Evolutionary conservation across 352 stramenopile genomes (phyloP).

Genomic region (Chrysophaeum taylorii): DNA sequence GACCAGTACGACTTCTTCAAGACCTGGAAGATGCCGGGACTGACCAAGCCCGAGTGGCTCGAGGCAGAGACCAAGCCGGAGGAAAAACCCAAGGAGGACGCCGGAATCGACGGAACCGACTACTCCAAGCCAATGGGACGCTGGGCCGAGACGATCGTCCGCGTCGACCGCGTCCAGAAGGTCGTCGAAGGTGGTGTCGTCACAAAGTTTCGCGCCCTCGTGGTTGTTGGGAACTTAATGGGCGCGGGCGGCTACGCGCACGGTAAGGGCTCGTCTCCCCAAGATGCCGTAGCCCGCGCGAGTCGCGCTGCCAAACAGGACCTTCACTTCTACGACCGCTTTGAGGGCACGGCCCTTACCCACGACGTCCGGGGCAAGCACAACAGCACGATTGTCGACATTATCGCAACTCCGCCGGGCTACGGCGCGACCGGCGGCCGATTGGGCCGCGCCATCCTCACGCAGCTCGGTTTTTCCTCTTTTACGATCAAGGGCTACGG

Average conservation of each 20-base stretch:
- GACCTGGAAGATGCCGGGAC: not conserved
- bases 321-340: slow-evolving; percentile 86
- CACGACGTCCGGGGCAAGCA: slow-evolving; percentile 82
- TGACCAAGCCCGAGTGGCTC: not conserved
- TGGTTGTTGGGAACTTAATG: slow-evolving; percentile 81
- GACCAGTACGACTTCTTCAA: slow-evolving; percentile 7
- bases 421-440: slow-evolving; percentile 44
- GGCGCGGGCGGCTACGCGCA: slow-evolving; percentile 81
- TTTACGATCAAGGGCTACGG: slow-evolving; percentile 78
- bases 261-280: slow-evolving; percentile 69
- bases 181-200: slow-evolving; percentile 78
- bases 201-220: slow-evolving; percentile 75
- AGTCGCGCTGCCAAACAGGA: slow-evolving; percentile 76
- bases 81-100: not conserved
- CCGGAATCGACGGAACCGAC: not conserved
- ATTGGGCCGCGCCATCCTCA: slow-evolving; percentile 53
- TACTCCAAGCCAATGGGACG: slow-evolving; percentile 17
- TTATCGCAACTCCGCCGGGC: slow-evolving; percentile 50
- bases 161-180: slow-evolving; percentile 52
- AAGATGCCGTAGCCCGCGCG: slow-evolving; percentile 71
- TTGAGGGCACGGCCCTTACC: slow-evolving; percentile 72
- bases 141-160: slow-evolving; percentile 46
- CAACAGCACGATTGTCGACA: slow-evolving; percentile 82
- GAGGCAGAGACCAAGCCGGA: not conserved
- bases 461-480: slow-evolving; percentile 78